Conservation (phyloP, 371 early-diverging fungal species). For the Syncephalastrum sp. region DNA sequence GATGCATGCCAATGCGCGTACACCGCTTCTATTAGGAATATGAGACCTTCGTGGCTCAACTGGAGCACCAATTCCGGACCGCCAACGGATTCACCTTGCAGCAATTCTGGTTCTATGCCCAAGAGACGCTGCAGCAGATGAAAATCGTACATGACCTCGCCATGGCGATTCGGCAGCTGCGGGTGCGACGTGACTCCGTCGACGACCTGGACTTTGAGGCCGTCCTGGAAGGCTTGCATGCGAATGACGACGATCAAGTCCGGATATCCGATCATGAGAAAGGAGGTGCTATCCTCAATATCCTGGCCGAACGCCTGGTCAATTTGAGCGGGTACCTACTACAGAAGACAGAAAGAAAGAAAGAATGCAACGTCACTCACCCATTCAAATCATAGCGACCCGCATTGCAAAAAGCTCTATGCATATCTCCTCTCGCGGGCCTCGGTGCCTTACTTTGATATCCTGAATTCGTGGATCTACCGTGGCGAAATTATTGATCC, state of each 20-base stretch:
- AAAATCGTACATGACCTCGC: conserved; percentile 64
- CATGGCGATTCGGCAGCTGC: conserved; percentile 45
- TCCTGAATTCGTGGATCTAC: conserved; percentile 87
- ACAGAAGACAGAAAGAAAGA: conserved; percentile 50
- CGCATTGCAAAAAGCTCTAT: conserved; percentile 72
- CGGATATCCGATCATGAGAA: conserved; percentile 51
- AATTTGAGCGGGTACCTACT: conserved; percentile 62
- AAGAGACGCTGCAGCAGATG: conserved; percentile 74
- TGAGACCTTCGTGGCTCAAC: conserved; percentile 80
- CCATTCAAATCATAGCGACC: conserved; percentile 52
- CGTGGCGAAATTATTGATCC: conserved; percentile 83
- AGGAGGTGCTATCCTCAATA: conserved; percentile 63
- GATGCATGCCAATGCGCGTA: not conserved
- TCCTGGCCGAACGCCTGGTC: conserved; percentile 62
- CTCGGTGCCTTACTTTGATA: conserved; percentile 78
- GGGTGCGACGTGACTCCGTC: conserved; percentile 11
- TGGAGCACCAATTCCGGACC: conserved; percentile 82
- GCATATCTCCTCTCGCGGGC: conserved; percentile 74
- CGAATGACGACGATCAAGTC: conserved; percentile 28
- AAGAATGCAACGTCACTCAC: conserved; percentile 49
- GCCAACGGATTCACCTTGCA: conserved; percentile 81
- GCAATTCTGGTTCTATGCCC: conserved; percentile 85
- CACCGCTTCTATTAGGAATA: conserved; percentile 63
- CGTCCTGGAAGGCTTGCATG: conserved; percentile 49
- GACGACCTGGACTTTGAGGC: conserved; percentile 48